Percentiles rank a stretch among this genome's conserved stretches.
Conservation (phyloP, 305 asterid species). For the Ajuga reptans region DNA sequence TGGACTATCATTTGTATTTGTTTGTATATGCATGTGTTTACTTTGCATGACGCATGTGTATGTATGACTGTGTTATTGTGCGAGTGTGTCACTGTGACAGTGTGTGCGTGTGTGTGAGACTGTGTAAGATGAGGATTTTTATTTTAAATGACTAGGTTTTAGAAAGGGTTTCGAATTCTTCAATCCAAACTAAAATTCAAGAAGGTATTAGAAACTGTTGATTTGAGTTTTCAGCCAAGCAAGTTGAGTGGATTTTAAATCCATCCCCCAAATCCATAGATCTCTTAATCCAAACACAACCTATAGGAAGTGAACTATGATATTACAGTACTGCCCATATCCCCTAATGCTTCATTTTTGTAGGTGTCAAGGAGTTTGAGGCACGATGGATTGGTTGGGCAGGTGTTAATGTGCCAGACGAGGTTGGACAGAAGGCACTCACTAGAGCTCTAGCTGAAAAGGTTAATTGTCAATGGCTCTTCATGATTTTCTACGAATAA, state of each 20-base stretch:
- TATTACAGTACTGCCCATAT: background rate
- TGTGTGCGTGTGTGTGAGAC: background rate
- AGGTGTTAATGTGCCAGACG: constrained; percentile 89
- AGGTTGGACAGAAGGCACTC: constrained; percentile 73
- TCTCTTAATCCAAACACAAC: background rate
- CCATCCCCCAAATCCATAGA: background rate
- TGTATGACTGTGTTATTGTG: background rate
- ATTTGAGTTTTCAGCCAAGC: background rate
- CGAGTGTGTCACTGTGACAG: background rate
- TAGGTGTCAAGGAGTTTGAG: constrained; percentile 86
- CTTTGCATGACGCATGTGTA: background rate
- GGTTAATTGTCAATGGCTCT: constrained; percentile 34
- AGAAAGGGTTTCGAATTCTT: background rate
- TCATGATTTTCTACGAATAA: background rate
- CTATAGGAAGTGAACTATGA: background rate
- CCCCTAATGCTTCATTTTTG: constrained; percentile 16
- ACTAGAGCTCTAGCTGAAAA: constrained; percentile 75
- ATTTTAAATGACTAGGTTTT: background rate
- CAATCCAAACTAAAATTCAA: no score
- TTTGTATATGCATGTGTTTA: background rate
- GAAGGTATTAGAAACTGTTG: background rate
- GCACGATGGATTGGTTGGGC: constrained; percentile 99
- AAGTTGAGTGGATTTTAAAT: background rate
- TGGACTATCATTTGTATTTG: background rate
- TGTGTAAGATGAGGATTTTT: background rate